Base-by-base conservation (phyloP, 2,329 filamentous ascomycete genomes). In the Aspergillus neoniger region DNA sequence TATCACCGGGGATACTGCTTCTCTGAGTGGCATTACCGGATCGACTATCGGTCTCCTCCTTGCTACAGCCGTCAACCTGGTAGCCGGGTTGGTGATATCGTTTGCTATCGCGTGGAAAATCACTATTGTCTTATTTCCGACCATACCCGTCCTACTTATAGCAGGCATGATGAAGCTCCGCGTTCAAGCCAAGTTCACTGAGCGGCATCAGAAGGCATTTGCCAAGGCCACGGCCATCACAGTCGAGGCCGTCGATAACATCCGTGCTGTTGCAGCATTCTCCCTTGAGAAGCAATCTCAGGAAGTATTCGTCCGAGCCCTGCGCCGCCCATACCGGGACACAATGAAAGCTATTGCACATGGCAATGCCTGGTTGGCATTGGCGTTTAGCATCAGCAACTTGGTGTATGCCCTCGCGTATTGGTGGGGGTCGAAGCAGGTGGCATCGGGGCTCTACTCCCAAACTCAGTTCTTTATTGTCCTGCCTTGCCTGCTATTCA, bases 91-190 rank as follows among this genome's bases (percentile, higher is more conserved):
- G 57, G 83, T 89, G 23, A 74, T 91, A 7, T 86, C 88, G 0
- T 87, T 90, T 63, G 83, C 90, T 32, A 79, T 92, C 32, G 88
- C 88, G 5, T 92, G 90, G 90, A 89, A 86, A 69, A 91, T 92
- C 63, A 88, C 89, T 1, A 78, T 92, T 14, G 89, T 92, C 2
- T 86, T 88, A 55, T 80, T 92, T 3, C 83, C 88, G 0, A 83
- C 85, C 1, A 85, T 92, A 0, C 90, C 90, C 0, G 74, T 92
- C 3, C 81, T 91, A 14, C 78, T 92, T 0, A 85, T 85, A 0
- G 82, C 88, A 0, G 89, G 89, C 0, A 84, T 89, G 66, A 86
- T 92, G 83, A 85, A 89, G 65, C 79, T 91, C 23, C 82, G 70
- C 6, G 82, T 86, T 5, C 81, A 90, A 1, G 82, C 83, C 5